Evolutionary conservation across 2,329 filamentous ascomycete genomes (phyloP), one percentile per base, ranked within the genome.

Genomic region (Atkinsonella hypoxylon): DNA sequence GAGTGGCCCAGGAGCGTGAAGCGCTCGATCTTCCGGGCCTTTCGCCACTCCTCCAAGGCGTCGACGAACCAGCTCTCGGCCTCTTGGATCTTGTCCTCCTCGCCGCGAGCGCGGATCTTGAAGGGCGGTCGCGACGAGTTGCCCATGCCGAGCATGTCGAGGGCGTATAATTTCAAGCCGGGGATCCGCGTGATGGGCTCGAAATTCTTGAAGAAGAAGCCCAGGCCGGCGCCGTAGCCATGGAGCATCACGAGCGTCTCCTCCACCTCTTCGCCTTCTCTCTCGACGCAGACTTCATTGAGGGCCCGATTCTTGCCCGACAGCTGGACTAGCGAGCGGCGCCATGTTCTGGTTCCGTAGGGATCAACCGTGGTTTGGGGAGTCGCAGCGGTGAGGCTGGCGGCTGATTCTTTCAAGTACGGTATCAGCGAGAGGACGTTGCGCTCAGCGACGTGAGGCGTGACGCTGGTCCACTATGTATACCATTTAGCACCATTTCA

Each of bases 151-250:
- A 96, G 76, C 76, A 97, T 81, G 62, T 98, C 91, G n/a, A 98
- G 73, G 1, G 91, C 89, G 64, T 93, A 97, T 17, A 98, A 70
- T 61, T 88, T 90, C 82, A 93, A 94, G 30, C 90, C 89, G 30
- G 77, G 74, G 1, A 82, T 71, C 17, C 90, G 82, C 44, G 85
- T 90, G 34, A 98, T 70, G 6, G 84, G 82, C 67, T 98, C 93
- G 54, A 95, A 95, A 65, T 98, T 98, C 70, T 93, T 91, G 75
- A 96, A 98, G 75, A 95, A 98, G 70, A 98, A 97, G 20, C 91
- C 93, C 0, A 98, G 76, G 0, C 93, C 93, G 2, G 93, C 93
- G 45, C 93, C 93, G 66, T 98, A 98, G 54, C 93, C 93, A 64
- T 98, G 93, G 4, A 98, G 73, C 81, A 98, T 95, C 43, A 98